Evolutionary conservation across 2,329 filamentous ascomycete species (phyloP), one percentile per base, ranked within the genome.

Genomic region (Shiraia sp.): DNA sequence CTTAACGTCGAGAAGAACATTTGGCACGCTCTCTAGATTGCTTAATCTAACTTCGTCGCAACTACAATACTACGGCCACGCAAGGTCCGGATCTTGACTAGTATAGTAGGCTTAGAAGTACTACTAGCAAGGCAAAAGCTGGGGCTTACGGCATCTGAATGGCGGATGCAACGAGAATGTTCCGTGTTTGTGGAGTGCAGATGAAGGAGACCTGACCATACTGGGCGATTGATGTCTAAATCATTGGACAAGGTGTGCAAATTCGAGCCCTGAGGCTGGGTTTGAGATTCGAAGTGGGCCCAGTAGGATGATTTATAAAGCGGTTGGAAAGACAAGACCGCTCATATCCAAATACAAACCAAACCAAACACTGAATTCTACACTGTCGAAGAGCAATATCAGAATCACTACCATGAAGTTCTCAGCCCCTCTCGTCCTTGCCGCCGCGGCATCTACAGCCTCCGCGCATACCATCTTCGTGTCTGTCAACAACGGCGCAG

Each of bases 401-500:
- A n/a, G n/a, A n/a, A n/a, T n/a, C n/a, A n/a, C 13, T 31, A 57
- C 14, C 0, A 67, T 67, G 64, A 66, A 60, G 51, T 32, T 67
- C 24, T 57, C 54, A 8, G 45, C 56, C 10, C 45, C 56, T 14
- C 43, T 67, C 27, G 36, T 49, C 12, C 34, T 65, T 10, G 61
- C 61, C 22, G 50, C 57, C 2, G 55, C 55, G 19, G 61, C 61
- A 3, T 64, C 66, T 9, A 62, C 67, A 12, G 72, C 66, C 27
- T 71, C 70, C 9, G 75, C 74, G 4, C 75, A 79, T 57, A 76
- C 76, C 35, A 79, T 79, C 63, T 78, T 79, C 54, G 58, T 78
- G 38, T 71, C 74, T 32, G 67, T 74, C 8, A 76, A 72, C 40
- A 74, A 72, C 39, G 72, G 70, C 14, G 73, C 70, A 13, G 70